Evolutionary conservation across 768 basidiomycete species (phyloP).

Genomic region (Russula emetica): DNA sequence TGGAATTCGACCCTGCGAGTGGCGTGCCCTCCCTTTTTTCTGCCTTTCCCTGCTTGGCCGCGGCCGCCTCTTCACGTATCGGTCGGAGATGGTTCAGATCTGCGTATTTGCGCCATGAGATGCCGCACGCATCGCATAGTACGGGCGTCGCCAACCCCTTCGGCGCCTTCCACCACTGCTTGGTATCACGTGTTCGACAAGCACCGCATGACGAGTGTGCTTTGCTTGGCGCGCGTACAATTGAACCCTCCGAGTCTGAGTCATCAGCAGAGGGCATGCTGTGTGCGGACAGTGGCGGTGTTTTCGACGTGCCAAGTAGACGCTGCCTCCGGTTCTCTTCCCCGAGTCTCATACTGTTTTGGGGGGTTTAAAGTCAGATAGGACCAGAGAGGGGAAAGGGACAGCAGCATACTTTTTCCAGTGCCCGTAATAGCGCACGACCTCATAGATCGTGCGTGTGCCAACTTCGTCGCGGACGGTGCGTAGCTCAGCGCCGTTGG

Average conservation of each 20-base stretch:
- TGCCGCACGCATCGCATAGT: constrained; percentile 82
- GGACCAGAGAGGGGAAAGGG: background rate
- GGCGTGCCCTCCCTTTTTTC: constrained; percentile 64
- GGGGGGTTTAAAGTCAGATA: background rate
- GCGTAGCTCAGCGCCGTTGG: constrained; percentile 77
- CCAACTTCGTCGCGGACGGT: constrained; percentile 70
- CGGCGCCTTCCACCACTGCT: constrained; percentile 88
- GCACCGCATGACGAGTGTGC: constrained; percentile 67
- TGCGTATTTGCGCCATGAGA: constrained; percentile 90
- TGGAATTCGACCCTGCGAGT: constrained; percentile 47
- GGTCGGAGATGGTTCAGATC: constrained; percentile 71
- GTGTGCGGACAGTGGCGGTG: background rate
- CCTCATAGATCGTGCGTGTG: constrained; percentile 64
- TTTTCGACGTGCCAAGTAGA: constrained; percentile 14
- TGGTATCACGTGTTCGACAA: constrained; percentile 76
- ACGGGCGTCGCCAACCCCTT: constrained; percentile 69
- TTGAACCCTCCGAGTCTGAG: constrained; percentile 74
- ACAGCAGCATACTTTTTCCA: constrained; percentile 68
- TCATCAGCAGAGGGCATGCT: constrained; percentile 6
- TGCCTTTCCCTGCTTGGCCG: constrained; percentile 35
- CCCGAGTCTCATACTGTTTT: constrained; percentile 54
- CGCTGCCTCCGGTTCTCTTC: constrained; percentile 50
- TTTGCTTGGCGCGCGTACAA: constrained; percentile 54
- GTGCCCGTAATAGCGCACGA: constrained; percentile 78
- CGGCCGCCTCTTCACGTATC: constrained; percentile 60